Evolutionary conservation across 73 alveolate genomes (phyloP).

Genomic region (Paramecium caudatum): DNA sequence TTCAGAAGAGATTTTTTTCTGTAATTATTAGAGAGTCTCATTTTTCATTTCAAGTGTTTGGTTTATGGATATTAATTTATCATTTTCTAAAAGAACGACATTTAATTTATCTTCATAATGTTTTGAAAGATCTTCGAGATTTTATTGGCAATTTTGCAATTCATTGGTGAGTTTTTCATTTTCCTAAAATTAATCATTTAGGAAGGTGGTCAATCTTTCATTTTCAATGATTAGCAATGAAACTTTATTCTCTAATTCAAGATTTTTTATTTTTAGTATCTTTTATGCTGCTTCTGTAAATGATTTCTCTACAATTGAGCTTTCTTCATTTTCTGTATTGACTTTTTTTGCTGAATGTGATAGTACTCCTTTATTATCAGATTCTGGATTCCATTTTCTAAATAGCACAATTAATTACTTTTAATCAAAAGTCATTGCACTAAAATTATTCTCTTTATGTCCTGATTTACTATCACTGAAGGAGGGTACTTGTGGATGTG

Average conservation of each 20-base stretch:
- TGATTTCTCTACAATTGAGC: constrained; percentile 49
- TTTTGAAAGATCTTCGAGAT: not conserved
- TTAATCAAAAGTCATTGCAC: constrained; percentile 40
- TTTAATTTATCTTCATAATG: constrained; percentile 64
- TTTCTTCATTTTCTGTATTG: constrained; percentile 54
- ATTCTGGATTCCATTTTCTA: constrained; percentile 62
- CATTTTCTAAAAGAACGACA: constrained; percentile 57
- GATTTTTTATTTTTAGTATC: constrained; percentile 48
- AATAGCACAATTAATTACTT: constrained; percentile 10
- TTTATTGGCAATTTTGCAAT: not conserved
- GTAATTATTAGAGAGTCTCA: not conserved
- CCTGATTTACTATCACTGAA: constrained; percentile 36
- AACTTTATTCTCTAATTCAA: constrained; percentile 58
- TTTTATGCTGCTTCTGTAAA: constrained; percentile 67
- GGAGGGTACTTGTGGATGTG: not conserved
- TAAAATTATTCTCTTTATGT: constrained; percentile 44
- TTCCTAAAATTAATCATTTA: constrained; percentile 57
- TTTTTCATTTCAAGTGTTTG: not conserved
- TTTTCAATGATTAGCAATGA: constrained; percentile 59
- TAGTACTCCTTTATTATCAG: constrained; percentile 2
- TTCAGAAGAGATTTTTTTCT: not conserved
- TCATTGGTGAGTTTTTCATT: constrained; percentile 61
- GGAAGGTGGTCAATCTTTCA: constrained; percentile 60
- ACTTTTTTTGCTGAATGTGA: constrained; percentile 50
- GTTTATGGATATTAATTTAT: not conserved